phyloP scores from a whole-genome alignment of 2,329 filamentous ascomycete species.

The Penicillium sp. region DNA sequence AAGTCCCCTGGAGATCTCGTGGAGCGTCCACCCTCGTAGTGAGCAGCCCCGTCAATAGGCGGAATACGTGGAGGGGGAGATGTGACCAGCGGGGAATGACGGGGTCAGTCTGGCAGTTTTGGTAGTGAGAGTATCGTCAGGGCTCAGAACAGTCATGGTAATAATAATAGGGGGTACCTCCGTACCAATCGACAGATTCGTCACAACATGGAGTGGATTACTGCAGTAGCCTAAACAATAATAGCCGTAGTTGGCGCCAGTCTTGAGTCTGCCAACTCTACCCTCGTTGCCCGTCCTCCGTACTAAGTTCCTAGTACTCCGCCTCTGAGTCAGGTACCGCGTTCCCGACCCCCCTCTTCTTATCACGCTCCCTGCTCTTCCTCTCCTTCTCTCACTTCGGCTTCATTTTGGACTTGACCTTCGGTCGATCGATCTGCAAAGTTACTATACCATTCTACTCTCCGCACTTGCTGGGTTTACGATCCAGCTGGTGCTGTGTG shows the following conservation, averaged over 20 bases:
- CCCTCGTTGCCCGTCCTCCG: not conserved
- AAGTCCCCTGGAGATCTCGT: slow-evolving; percentile 2
- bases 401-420: not conserved
- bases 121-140: not conserved
- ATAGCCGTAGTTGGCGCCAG: not conserved
- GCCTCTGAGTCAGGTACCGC: slow-evolving; percentile 27
- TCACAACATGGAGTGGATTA: not conserved
- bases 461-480: slow-evolving; percentile 11
- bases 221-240: not conserved
- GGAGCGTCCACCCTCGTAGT: not conserved
- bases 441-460: not conserved
- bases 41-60: not conserved
- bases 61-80: not conserved
- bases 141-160: not conserved
- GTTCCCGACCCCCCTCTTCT: slow-evolving; percentile 17
- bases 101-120: slow-evolving; percentile 12
- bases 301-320: no score
- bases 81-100: slow-evolving; percentile 17
- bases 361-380: slow-evolving; percentile 19
- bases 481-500: slow-evolving; percentile 28
- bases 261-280: not conserved
- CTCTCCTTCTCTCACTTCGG: slow-evolving; percentile 12
- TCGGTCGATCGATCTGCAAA: not conserved
- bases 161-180: not conserved
- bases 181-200: not conserved